Evolutionary conservation across 805 yeast genomes (phyloP).

Genomic region (Lipomyces orientalis): DNA sequence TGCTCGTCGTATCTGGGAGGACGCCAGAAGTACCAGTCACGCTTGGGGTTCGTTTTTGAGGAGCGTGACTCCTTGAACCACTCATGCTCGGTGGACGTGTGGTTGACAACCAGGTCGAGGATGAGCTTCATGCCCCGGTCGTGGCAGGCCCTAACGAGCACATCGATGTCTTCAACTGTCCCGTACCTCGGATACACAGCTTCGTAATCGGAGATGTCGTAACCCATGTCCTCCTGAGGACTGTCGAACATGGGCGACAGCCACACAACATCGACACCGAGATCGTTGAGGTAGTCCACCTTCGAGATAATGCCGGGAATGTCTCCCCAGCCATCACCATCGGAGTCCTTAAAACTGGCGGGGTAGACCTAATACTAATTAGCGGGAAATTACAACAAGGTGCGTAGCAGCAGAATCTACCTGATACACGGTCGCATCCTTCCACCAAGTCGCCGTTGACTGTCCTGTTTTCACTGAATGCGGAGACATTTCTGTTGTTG

Average conservation of each 20-base stretch:
- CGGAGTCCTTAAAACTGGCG: conserved; percentile 63
- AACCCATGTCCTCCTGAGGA: conserved; percentile 69
- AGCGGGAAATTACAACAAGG: no score
- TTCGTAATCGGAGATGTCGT: conserved; percentile 62
- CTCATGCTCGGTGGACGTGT: conserved; percentile 52
- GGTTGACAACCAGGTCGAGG: conserved; percentile 64
- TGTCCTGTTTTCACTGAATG: conserved; percentile 58
- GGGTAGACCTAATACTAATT: conserved; percentile 63
- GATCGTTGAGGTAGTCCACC: conserved; percentile 56
- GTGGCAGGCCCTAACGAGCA: conserved; percentile 56
- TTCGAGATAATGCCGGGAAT: conserved; percentile 58
- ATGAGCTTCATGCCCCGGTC: conserved; percentile 58
- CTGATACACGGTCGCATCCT: conserved; percentile 62
- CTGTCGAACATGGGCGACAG: conserved; percentile 63
- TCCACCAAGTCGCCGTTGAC: conserved; percentile 52
- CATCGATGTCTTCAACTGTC: conserved; percentile 58
- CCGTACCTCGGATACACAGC: conserved; percentile 60
- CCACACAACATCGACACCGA: conserved; percentile 62
- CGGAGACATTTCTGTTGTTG: conserved; percentile 58
- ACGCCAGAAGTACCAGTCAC: conserved; percentile 69
- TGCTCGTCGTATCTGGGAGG: conserved; percentile 58
- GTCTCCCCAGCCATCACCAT: conserved; percentile 66
- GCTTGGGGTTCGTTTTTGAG: conserved; percentile 57
- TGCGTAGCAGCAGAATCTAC: conserved; percentile 21
- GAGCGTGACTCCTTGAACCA: conserved; percentile 65